Evolutionary conservation across 2,329 filamentous ascomycete species (phyloP), one percentile per base, ranked within the genome.

Genomic region (Teratosphaeria nubilosa): DNA sequence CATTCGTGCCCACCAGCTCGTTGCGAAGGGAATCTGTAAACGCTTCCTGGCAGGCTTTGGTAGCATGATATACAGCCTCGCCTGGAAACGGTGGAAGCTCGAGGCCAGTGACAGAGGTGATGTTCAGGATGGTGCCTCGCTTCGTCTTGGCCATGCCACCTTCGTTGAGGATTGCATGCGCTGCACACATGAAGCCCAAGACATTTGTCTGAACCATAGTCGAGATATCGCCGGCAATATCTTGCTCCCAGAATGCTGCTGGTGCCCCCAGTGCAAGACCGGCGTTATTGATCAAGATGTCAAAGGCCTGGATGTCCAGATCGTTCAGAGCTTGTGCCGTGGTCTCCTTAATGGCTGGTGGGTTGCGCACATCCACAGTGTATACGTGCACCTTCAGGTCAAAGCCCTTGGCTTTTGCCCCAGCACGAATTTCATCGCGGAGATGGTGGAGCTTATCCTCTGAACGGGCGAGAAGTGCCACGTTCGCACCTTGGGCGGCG

Each of bases 121-220:
- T 66, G 60, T 80, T 80, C 0, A 81, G 60, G 27, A 80, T 79
- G 1, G 75, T 78, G 1, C 77, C 77, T 13, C 61, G 58, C 31
- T 73, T 73, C 25, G 55, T 55, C 0, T 69, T 65, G 10, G 66
- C 60, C 58, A 74, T 70, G 72, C 78, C 78, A 30, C 69, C 70
- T 3, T 68, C 65, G 51, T 79, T 80, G 1, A 80, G 70, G 0
- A 76, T 76, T 0, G 74, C 71, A 59, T 80, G 73, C 0, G 77
- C 74, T 0, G 72, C 72, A 53, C 73, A 77, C 74, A 80, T 78
- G 62, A 73, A 70, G 2, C 78, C 78, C 58, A 75, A 75, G 58
- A 80, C 73, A 59, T 80, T 80, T 0, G 77, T 80, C 50, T 68
- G 66, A 51, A 73, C 75, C 77, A 80, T 80, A 3, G 73, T 74